phyloP scores from a whole-genome alignment of 495 filamentous ascomycete species.

The Penicillium lagena region DNA sequence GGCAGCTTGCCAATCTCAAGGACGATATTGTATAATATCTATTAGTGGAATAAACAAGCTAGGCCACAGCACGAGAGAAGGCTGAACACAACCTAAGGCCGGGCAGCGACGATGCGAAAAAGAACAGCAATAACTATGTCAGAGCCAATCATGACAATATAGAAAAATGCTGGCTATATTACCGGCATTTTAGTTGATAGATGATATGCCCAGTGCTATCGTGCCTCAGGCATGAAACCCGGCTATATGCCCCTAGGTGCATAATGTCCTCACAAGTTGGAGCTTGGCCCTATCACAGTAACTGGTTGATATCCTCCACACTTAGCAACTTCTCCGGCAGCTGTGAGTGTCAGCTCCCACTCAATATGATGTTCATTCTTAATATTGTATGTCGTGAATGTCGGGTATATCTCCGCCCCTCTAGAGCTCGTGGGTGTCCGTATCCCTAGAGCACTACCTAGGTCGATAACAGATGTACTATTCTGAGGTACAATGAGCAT shows the following conservation, averaged over 20 bases:
- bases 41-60: too few relatives aligned
- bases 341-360: background rate
- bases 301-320: background rate
- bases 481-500: background rate
- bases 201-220: background rate
- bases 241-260: background rate
- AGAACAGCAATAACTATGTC: too few relatives aligned
- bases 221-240: background rate
- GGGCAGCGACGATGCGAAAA: too few relatives aligned
- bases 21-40: too few relatives aligned
- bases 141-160: too few relatives aligned
- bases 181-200: too few relatives aligned
- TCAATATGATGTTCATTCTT: background rate
- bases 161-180: too few relatives aligned
- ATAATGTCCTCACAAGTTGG: background rate
- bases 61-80: too few relatives aligned
- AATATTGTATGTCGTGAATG: background rate
- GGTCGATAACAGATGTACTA: background rate
- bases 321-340: background rate
- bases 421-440: background rate
- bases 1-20: too few relatives aligned
- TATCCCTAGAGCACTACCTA: background rate
- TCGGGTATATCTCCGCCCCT: background rate
- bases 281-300: background rate
- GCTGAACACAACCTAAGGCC: too few relatives aligned